Conservation (phyloP, 1,284 basidiomycete genomes). For the Leccinum solheimii region DNA sequence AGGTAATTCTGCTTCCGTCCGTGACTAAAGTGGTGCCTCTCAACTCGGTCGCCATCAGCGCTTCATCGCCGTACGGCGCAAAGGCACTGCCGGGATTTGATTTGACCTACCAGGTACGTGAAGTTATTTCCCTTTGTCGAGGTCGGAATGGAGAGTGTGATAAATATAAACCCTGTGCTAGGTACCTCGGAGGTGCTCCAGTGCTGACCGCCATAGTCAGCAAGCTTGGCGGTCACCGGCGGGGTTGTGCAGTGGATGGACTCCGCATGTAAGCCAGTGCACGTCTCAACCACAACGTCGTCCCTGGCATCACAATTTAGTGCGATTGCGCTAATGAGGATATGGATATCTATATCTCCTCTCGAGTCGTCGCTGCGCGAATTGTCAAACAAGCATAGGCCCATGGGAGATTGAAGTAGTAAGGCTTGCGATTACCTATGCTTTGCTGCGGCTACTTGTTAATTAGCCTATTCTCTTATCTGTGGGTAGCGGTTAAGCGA, state of each 20-base stretch:
- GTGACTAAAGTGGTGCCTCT: background rate
- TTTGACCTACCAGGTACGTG: background rate
- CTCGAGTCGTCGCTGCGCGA: background rate
- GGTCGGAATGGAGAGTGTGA: background rate
- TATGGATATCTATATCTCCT: background rate
- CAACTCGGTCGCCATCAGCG: background rate
- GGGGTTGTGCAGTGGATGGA: background rate
- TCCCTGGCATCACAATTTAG: background rate
- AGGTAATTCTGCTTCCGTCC: background rate
- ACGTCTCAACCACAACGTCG: constrained; percentile 3
- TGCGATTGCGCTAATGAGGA: background rate
- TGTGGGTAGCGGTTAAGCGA: background rate
- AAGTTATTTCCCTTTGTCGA: background rate
- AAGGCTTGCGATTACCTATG: background rate
- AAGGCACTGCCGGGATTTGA: background rate
- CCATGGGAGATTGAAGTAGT: background rate
- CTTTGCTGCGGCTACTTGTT: background rate
- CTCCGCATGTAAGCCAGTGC: constrained; percentile 6
- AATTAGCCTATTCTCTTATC: background rate
- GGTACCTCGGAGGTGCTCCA: background rate
- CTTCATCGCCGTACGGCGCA: background rate
- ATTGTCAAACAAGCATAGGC: background rate
- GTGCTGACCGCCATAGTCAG: background rate
- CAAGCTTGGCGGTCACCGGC: background rate
- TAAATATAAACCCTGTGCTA: background rate